phyloP scores from a whole-genome alignment of 1,139 yeast genomes.

The Kodamaea suecica region DNA sequence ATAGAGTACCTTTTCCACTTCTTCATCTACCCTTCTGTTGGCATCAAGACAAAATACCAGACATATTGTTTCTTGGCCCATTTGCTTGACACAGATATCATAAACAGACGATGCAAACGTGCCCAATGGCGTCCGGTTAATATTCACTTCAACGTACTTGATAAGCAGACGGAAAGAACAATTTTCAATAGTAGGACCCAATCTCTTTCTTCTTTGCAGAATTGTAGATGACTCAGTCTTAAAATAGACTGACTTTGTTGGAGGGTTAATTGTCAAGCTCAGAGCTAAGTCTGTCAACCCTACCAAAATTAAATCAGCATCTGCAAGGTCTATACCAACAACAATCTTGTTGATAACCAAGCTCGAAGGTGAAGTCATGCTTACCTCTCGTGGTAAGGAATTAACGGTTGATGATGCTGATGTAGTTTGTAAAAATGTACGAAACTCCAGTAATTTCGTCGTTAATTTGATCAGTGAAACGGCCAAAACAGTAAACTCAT shows the following conservation, averaged over 20 bases:
- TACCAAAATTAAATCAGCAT: not conserved
- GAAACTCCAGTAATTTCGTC: slow-evolving; percentile 24
- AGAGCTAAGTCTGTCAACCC: not conserved
- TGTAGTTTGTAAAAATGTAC: slow-evolving; percentile 19
- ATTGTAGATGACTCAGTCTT: slow-evolving; percentile 1
- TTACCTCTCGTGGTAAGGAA: slow-evolving; percentile 14
- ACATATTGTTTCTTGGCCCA: slow-evolving; percentile 15
- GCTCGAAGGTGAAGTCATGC: slow-evolving; percentile 18
- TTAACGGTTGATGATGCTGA: not conserved
- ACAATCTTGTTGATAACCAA: slow-evolving; percentile 20
- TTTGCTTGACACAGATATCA: slow-evolving; percentile 28
- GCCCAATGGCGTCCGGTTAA: slow-evolving; percentile 45
- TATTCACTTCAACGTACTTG: slow-evolving; percentile 21
- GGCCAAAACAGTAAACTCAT: slow-evolving; percentile 17
- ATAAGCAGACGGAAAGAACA: slow-evolving; percentile 23
- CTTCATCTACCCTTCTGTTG: slow-evolving; percentile 25
- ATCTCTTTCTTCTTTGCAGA: not conserved
- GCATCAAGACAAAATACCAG: slow-evolving; percentile 22
- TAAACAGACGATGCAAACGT: slow-evolving; percentile 26
- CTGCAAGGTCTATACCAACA: slow-evolving; percentile 14
- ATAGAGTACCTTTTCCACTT: slow-evolving; percentile 21
- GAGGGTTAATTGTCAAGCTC: not conserved
- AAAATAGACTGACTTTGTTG: not conserved
- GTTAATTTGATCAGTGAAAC: slow-evolving; percentile 21
- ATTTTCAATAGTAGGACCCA: not conserved